These are phyloP conservation scores for Lepidium aucheri DNA, from an alignment of 345 rosid genomes.

Conservation along the genomic window DNA sequence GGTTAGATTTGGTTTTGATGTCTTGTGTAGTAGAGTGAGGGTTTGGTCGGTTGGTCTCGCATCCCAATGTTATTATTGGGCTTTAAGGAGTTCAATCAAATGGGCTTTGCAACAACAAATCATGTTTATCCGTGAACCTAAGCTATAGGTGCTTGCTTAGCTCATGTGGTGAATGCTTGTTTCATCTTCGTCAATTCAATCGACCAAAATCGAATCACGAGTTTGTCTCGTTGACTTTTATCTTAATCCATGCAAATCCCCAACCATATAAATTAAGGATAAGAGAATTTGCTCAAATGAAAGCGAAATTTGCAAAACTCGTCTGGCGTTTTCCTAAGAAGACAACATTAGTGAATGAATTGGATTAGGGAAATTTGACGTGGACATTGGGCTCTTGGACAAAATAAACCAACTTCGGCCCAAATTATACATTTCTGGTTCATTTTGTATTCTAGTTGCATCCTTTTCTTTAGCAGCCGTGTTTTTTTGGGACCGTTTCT, in stretches of 20 bases:
- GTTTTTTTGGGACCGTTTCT: neutral
- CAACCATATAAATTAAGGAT: conserved; percentile 14
- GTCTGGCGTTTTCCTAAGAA: conserved; percentile 12
- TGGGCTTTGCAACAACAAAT: neutral
- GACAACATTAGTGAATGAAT: conserved; percentile 1
- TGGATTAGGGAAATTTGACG: conserved; percentile 9
- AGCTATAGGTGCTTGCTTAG: neutral
- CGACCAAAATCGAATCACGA: neutral
- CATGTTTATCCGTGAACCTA: neutral
- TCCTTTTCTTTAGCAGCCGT: conserved; percentile 5
- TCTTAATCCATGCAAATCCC: conserved; percentile 4
- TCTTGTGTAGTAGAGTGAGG: neutral
- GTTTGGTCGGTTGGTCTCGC: neutral
- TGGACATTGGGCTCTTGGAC: conserved; percentile 23
- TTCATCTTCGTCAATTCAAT: neutral
- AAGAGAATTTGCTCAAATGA: conserved; percentile 14
- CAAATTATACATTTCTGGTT: conserved; percentile 2
- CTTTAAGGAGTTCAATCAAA: neutral
- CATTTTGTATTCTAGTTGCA: conserved; percentile 6
- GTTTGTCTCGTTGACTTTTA: conserved; percentile 6
- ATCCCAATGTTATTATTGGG: neutral
- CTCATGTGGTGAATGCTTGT: neutral
- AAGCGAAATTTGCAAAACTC: conserved; percentile 5
- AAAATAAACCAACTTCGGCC: conserved; percentile 15
- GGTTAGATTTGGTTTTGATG: neutral